A percentile compares a stretch with the other conserved stretches of the same genome.
Conservation (phyloP, 345 rosid species). For the Gossypium herbaceum region DNA sequence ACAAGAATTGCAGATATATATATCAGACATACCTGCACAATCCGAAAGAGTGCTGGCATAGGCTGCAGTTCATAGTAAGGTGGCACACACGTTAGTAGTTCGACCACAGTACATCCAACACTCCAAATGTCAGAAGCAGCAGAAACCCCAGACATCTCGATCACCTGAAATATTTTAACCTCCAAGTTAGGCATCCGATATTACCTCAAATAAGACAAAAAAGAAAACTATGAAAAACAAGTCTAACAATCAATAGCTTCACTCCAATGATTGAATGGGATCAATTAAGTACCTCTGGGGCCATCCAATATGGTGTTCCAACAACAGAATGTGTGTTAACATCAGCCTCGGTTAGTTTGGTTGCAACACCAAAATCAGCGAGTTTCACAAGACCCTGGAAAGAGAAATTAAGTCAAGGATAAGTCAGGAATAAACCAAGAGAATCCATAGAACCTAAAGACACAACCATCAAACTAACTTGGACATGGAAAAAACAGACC, state of each 20-base stretch:
- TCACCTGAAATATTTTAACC: conserved; percentile 61
- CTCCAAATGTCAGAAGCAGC: conserved; percentile 99
- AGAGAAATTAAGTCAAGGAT: conserved; percentile 20
- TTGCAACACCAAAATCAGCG: conserved; percentile 99
- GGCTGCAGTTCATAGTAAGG: conserved; percentile 99
- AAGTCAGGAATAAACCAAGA: conserved; percentile 11
- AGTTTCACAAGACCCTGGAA: conserved; percentile 93
- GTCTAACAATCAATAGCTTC: neutral
- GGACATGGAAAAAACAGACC: neutral
- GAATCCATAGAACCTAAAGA: neutral
- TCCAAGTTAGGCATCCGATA: conserved; percentile 11
- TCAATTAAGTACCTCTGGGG: conserved; percentile 74
- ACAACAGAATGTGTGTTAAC: conserved; percentile 93
- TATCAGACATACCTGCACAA: conserved; percentile 77
- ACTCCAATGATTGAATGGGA: conserved; percentile 1
- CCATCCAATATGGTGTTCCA: conserved; percentile 99
- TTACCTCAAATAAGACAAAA: neutral
- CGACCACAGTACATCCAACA: conserved; percentile 99
- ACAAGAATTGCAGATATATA: neutral
- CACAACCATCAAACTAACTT: neutral
- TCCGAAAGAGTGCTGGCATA: conserved; percentile 96
- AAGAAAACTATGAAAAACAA: conserved; percentile 4
- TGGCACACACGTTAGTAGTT: conserved; percentile 93
- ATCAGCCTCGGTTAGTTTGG: conserved; percentile 97
- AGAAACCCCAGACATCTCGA: conserved; percentile 99